Base-by-base conservation (phyloP, 192 early-diverging fungal genomes). In the Coemansia sp. region DNA sequence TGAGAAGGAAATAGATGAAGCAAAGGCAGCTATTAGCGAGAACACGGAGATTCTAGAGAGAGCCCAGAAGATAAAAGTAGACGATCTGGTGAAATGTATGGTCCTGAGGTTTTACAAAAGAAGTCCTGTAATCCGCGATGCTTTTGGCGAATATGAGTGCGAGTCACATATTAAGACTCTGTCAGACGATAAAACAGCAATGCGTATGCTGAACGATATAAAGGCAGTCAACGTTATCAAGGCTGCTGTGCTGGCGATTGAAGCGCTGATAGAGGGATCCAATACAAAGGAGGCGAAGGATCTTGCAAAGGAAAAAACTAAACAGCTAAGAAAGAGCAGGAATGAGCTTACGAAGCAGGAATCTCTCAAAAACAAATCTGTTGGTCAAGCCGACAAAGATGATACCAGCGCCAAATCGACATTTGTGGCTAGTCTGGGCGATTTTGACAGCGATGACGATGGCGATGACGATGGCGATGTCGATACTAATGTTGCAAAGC, bases 361-460 rank as follows among this genome's bases (percentile, higher is more conserved):
- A 10, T n/a, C 39, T 8, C 32, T 59, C 37, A 15, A 54, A 26
- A 22, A 26, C 10, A 54, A 26, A 15, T 15, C 26, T 21, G 51
- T 9, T 8, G 13, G 43, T 45, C 21, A 54, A 10, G 40, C 37
- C 13, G 8, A 16, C 37, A 59, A 41, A 26, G 19, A 15, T 8
- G 62, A 56, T 42, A 52, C 48, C 2, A 46, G 41, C 4, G 18
- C 63, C 8, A 54, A 54, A 15, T 76, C 74, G 18, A 69, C 46
- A 11, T 81, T 73, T 69, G 67, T 81, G 42, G 48, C 46, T 13
- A 72, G 54, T 6, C 74, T 81, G 13, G 74, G 48, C 56, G 66
- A 70, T 7, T 61, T 65, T 54, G 59, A 45, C 47, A 76, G 68
- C 59, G 73, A 76, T 63, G 63, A 70, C 26, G 41, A 67, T 39